These are phyloP conservation scores for Phytophthora pinifolia DNA, from an alignment of 352 stramenopile species.

Conservation along the genomic window DNA sequence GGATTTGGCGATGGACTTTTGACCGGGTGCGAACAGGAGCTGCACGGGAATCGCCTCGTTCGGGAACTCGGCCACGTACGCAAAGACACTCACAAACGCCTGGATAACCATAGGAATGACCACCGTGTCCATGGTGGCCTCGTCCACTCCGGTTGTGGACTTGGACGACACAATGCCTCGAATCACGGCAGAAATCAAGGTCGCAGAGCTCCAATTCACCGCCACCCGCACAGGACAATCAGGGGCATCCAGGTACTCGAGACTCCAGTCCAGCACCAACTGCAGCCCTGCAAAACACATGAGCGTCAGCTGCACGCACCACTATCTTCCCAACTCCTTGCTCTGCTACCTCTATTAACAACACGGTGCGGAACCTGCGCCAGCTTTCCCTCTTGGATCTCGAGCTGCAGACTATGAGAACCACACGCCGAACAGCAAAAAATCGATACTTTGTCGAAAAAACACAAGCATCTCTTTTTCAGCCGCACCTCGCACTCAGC, in stretches of 20 bases:
- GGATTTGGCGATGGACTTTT: constrained; percentile 28
- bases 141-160: constrained; percentile 13
- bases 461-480: background rate
- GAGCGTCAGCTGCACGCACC: background rate
- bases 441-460: background rate
- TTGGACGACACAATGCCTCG: constrained; percentile 49
- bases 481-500: constrained; percentile 27
- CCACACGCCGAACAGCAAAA: background rate
- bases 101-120: constrained; percentile 45
- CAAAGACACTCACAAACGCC: constrained; percentile 46
- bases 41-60: constrained; percentile 48
- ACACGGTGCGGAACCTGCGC: constrained; percentile 26
- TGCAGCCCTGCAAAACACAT: constrained; percentile 38
- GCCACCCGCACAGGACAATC: constrained; percentile 42
- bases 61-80: constrained; percentile 36
- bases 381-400: constrained; percentile 41
- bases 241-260: constrained; percentile 44
- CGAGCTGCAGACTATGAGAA: constrained; percentile 35
- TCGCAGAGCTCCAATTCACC: constrained; percentile 48
- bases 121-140: constrained; percentile 10
- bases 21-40: constrained; percentile 35
- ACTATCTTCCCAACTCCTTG: background rate
- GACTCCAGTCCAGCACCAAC: constrained; percentile 45
- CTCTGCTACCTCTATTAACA: constrained; percentile 31
- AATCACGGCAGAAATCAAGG: constrained; percentile 40